Percentiles rank a stretch among this genome's conserved stretches.
These are phyloP conservation scores for Phytophthora capsici DNA, from an alignment of 352 stramenopile genomes.

Conservation along the genomic window DNA sequence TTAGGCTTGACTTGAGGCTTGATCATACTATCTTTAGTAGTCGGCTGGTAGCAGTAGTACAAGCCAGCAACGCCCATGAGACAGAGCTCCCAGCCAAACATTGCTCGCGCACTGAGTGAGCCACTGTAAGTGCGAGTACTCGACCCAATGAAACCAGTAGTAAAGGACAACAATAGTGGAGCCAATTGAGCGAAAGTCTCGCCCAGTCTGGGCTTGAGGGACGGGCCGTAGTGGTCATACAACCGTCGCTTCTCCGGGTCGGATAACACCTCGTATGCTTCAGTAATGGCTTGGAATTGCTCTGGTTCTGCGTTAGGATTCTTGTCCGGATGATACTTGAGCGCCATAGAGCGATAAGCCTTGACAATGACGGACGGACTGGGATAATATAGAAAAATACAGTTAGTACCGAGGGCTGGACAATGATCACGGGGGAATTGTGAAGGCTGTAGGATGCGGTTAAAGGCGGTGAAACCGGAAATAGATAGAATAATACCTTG, in stretches of 20 bases:
- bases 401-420: slow-evolving; percentile 2
- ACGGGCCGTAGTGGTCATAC: slow-evolving; percentile 78
- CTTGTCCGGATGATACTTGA: slow-evolving; percentile 97
- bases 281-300: slow-evolving; percentile 88
- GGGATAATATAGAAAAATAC: neutral
- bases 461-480: neutral
- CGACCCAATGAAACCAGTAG: slow-evolving; percentile 60
- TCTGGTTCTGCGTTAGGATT: slow-evolving; percentile 90
- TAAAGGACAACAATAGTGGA: slow-evolving; percentile 67
- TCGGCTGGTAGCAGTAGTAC: slow-evolving; percentile 60
- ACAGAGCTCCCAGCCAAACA: slow-evolving; percentile 52
- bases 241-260: slow-evolving; percentile 74
- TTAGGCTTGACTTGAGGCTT: slow-evolving; percentile 21
- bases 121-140: slow-evolving; percentile 48
- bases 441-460: neutral
- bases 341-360: slow-evolving; percentile 93
- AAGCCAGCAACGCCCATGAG: slow-evolving; percentile 64
- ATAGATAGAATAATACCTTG: slow-evolving; percentile 43
- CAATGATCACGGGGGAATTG: neutral
- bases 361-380: slow-evolving; percentile 94
- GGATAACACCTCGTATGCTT: slow-evolving; percentile 82
- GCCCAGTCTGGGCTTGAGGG: slow-evolving; percentile 62
- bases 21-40: slow-evolving; percentile 6
- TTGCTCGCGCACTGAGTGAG: slow-evolving; percentile 31
- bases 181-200: slow-evolving; percentile 71